phyloP scores from a whole-genome alignment of 2,329 filamentous ascomycete genomes.

The Penicillium sp. region DNA sequence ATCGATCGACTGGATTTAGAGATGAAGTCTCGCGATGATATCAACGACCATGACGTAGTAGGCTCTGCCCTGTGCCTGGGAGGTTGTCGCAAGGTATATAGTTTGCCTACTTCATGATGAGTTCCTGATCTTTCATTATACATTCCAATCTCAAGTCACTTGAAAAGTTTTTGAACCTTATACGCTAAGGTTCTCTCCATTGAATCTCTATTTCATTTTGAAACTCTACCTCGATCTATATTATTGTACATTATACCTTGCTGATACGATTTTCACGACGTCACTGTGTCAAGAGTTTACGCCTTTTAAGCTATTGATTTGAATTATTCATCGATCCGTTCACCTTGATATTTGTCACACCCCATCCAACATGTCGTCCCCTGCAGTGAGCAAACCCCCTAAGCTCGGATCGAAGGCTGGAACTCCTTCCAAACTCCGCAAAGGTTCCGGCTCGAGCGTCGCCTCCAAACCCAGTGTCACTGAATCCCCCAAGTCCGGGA shows the following conservation, averaged over 20 bases:
- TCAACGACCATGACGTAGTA: constrained; percentile 24
- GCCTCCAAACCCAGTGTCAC: constrained; percentile 18
- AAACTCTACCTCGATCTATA: constrained; percentile 1
- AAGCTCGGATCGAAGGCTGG: constrained; percentile 22
- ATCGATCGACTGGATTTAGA: constrained; percentile 12
- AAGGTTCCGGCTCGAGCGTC: constrained; percentile 23
- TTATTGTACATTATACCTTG: constrained; percentile 6
- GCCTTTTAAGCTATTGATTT: neutral
- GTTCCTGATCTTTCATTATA: constrained; percentile 6
- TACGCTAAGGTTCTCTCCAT: neutral
- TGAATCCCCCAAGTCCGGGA: constrained; percentile 15
- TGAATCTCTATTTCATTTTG: constrained; percentile 3
- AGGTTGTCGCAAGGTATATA: constrained; percentile 8
- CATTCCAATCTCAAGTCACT: neutral
- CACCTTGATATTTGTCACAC: neutral
- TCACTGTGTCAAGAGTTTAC: constrained; percentile 1
- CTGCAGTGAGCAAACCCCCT: constrained; percentile 18
- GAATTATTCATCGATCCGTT: neutral
- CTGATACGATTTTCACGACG: constrained; percentile 13
- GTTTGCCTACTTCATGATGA: neutral
- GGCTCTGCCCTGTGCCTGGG: constrained; percentile 7
- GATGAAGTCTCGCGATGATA: constrained; percentile 16
- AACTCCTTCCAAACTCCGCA: constrained; percentile 22
- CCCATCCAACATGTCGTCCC: constrained; percentile 16
- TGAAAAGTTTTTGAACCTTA: neutral